Conservation (phyloP, 2,329 filamentous ascomycete genomes). For the Xylaria sp. region DNA sequence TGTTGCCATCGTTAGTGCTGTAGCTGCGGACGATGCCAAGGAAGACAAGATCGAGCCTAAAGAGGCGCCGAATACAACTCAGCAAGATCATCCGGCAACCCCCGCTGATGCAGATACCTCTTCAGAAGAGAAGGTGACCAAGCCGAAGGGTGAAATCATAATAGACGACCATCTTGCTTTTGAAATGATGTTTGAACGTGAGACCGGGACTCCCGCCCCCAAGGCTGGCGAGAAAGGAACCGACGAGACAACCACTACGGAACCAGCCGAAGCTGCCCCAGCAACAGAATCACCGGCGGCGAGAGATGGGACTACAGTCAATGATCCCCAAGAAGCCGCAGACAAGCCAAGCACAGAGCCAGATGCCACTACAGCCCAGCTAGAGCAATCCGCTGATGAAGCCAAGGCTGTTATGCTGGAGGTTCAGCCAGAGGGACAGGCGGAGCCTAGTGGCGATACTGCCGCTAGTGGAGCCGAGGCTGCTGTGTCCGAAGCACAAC, state of each 20-base stretch:
- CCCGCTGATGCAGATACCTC: neutral
- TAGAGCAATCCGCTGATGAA: neutral
- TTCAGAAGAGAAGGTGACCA: neutral
- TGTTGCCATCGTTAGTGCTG: neutral
- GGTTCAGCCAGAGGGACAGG: constrained; percentile 3
- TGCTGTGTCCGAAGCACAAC: neutral
- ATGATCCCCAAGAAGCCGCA: neutral
- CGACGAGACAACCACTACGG: neutral
- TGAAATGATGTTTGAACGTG: constrained; percentile 9
- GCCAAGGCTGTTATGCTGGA: neutral
- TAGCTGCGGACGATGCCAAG: constrained; percentile 3
- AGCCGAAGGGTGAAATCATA: neutral
- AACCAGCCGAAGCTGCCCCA: neutral
- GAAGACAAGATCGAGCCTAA: constrained; percentile 3
- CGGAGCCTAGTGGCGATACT: too few relatives aligned
- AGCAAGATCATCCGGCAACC: constrained; percentile 7
- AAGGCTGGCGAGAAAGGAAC: constrained; percentile 8
- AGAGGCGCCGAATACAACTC: constrained; percentile 1
- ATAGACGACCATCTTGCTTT: constrained; percentile 21
- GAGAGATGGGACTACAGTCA: neutral
- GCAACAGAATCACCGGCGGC: constrained; percentile 1
- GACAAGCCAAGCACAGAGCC: neutral
- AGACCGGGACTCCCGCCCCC: neutral
- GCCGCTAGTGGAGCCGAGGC: neutral
- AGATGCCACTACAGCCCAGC: neutral